Conservation (phyloP, 495 filamentous ascomycete species). For the Podospora conica region DNA sequence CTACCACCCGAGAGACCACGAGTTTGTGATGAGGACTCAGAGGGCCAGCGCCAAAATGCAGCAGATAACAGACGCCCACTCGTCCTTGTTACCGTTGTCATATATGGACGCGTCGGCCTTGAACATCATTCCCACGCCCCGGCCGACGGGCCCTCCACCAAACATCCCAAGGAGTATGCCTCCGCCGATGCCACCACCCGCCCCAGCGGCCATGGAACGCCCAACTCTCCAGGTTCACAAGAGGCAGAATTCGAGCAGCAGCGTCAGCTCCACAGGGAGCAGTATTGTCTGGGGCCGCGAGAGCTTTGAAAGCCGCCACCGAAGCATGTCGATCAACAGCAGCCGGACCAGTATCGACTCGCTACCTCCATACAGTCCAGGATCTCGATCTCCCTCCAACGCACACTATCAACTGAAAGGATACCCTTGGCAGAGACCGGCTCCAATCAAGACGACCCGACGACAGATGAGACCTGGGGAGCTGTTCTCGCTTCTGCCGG, state of each 20-base stretch:
- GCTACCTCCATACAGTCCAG: conserved; percentile 17
- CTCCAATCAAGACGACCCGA: conserved; percentile 28
- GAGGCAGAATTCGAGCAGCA: conserved; percentile 24
- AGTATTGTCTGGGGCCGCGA: conserved; percentile 21
- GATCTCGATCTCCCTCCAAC: neutral
- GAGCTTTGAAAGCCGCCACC: conserved; percentile 23
- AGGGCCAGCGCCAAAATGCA: conserved; percentile 20
- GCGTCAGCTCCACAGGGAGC: conserved; percentile 19
- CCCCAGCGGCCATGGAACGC: conserved; percentile 1
- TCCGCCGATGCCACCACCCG: neutral
- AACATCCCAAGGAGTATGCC: neutral
- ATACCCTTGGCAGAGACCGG: conserved; percentile 36
- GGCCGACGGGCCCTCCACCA: conserved; percentile 1
- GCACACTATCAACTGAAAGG: conserved; percentile 13
- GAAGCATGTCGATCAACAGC: conserved; percentile 22
- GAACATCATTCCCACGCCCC: conserved; percentile 13
- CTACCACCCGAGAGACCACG: conserved; percentile 25
- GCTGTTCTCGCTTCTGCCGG: conserved; percentile 49
- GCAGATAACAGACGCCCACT: conserved; percentile 4
- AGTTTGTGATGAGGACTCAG: conserved; percentile 23
- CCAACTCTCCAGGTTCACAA: conserved; percentile 13
- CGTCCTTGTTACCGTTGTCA: neutral
- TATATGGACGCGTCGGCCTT: conserved; percentile 9
- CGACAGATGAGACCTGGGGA: conserved; percentile 39
- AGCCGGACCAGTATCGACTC: conserved; percentile 42